phyloP scores from a whole-genome alignment of 2,329 filamentous ascomycete genomes.

The Sphaerulina vaccinii region DNA sequence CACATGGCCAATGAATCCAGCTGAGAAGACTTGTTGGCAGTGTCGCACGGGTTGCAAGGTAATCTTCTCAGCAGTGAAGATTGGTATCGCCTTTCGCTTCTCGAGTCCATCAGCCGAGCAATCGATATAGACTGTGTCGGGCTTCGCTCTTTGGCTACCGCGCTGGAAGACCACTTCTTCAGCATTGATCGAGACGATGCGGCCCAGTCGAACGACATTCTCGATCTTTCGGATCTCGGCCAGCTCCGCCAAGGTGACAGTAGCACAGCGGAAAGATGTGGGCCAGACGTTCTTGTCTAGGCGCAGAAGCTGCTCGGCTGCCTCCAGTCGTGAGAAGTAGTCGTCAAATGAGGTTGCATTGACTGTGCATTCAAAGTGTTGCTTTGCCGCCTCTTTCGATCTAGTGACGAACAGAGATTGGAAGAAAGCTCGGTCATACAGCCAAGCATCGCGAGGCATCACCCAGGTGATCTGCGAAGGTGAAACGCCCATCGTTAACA shows the following conservation, averaged over 20 bases:
- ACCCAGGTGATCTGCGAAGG: constrained; percentile 24
- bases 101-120: constrained; percentile 20
- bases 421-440: constrained; percentile 18
- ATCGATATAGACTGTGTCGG: constrained; percentile 24
- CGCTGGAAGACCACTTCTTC: constrained; percentile 15
- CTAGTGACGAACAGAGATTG: constrained; percentile 5
- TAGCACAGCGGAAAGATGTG: constrained; percentile 23
- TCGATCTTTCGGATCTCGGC: constrained; percentile 18
- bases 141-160: constrained; percentile 1
- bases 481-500: constrained; percentile 17
- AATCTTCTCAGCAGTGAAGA: constrained; percentile 20
- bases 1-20: constrained; percentile 25
- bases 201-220: constrained; percentile 19
- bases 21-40: constrained; percentile 27
- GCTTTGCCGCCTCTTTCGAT: background rate
- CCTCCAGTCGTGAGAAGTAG: constrained; percentile 10
- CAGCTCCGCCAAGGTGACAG: constrained; percentile 20
- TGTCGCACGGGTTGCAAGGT: constrained; percentile 23
- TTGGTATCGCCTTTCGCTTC: constrained; percentile 12
- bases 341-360: constrained; percentile 17
- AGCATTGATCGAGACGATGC: constrained; percentile 10
- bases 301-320: constrained; percentile 1
- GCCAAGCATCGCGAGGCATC: constrained; percentile 25
- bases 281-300: constrained; percentile 16
- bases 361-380: background rate